Percentiles rank a stretch among this genome's conserved stretches.
These are phyloP conservation scores for Buddleja alternifolia DNA, from an alignment of 257 asterid species.

Conservation along the genomic window DNA sequence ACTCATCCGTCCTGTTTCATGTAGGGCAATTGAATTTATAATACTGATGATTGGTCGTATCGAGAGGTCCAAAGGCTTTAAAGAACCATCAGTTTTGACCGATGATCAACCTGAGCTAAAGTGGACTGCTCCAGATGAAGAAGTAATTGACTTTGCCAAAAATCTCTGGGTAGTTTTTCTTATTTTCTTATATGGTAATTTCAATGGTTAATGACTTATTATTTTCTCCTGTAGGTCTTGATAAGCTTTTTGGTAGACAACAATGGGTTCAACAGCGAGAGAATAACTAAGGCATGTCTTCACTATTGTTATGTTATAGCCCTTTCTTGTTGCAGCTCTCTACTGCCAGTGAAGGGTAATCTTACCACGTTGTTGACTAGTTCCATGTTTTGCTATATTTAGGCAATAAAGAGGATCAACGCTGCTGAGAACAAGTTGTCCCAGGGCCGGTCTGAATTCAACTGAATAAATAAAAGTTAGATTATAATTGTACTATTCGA, in stretches of 20 bases:
- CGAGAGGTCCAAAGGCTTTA: slow-evolving; percentile 89
- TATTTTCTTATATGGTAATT: not conserved
- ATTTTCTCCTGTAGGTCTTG: not conserved
- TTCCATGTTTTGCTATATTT: slow-evolving; percentile 26
- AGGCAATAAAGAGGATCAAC: slow-evolving; percentile 80
- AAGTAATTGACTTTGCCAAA: slow-evolving; percentile 53
- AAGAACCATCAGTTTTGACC: slow-evolving; percentile 78
- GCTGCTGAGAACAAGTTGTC: slow-evolving; percentile 70
- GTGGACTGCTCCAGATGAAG: slow-evolving; percentile 98
- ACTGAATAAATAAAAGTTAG: slow-evolving; percentile 10
- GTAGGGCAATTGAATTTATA: too few species aligned
- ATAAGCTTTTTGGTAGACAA: not conserved
- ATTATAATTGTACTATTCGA: slow-evolving; percentile 20
- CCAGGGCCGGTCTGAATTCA: slow-evolving; percentile 61
- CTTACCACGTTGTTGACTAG: not conserved
- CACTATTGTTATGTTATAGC: not conserved
- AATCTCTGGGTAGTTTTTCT: not conserved
- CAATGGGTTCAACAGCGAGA: not conserved
- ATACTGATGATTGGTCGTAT: slow-evolving; percentile 97
- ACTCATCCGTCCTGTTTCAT: too few species aligned
- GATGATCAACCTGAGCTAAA: slow-evolving; percentile 78
- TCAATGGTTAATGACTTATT: not conserved
- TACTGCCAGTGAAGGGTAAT: not conserved
- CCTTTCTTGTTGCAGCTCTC: not conserved
- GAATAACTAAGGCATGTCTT: not conserved